These are phyloP conservation scores for Pleurotus citrinopileatus DNA, from an alignment of 768 basidiomycete species.

Conservation along the genomic window DNA sequence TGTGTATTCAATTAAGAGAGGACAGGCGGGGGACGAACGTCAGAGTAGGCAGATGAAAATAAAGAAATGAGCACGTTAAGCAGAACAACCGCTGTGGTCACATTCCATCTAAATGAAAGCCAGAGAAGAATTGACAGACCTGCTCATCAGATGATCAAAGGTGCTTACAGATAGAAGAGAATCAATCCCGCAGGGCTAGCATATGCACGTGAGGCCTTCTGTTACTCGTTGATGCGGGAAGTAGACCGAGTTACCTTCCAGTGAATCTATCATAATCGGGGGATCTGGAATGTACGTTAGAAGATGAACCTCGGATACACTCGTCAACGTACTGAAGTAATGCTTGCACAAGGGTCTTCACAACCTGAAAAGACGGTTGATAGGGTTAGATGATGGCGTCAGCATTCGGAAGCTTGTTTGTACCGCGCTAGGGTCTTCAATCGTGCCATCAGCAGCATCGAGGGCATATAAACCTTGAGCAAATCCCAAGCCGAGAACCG, in stretches of 20 bases:
- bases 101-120: slow-evolving; percentile 62
- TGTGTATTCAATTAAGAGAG: background rate
- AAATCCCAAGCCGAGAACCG: slow-evolving; percentile 82
- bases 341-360: slow-evolving; percentile 76
- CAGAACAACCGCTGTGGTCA: slow-evolving; percentile 77
- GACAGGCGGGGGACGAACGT: slow-evolving; percentile 44
- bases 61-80: slow-evolving; percentile 95
- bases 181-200: slow-evolving; percentile 54
- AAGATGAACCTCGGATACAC: background rate
- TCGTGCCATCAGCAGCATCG: slow-evolving; percentile 84
- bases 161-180: slow-evolving; percentile 75
- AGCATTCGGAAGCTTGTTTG: slow-evolving; percentile 13
- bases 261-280: slow-evolving; percentile 65
- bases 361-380: slow-evolving; percentile 41
- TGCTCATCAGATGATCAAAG: background rate
- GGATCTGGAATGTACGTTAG: slow-evolving; percentile 34
- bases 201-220: background rate
- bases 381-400: background rate
- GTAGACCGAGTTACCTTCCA: slow-evolving; percentile 43
- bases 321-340: slow-evolving; percentile 74
- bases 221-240: no score
- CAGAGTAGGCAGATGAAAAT: slow-evolving; percentile 89
- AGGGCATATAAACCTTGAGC: slow-evolving; percentile 85
- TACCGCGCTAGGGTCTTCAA: slow-evolving; percentile 49
- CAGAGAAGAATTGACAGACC: background rate